Percentiles rank a stretch among this genome's conserved stretches.
Conservation (phyloP, 768 basidiomycete species). For the Coprinopsis marcescibilis region DNA sequence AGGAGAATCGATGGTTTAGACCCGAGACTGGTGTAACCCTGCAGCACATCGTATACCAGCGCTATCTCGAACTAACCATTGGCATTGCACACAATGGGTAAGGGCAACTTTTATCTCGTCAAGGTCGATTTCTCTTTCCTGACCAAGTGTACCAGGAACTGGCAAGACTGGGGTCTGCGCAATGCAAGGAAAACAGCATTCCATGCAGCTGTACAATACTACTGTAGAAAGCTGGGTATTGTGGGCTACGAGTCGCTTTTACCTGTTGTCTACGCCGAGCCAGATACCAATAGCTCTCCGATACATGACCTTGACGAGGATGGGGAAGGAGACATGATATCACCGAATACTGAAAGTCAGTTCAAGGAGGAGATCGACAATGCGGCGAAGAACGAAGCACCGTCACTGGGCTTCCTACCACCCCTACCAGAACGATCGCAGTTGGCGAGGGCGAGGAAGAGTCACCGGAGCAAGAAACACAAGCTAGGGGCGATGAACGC, state of each 20-base stretch:
- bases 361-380: conserved; percentile 23
- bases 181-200: conserved; percentile 67
- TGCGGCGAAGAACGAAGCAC: conserved; percentile 26
- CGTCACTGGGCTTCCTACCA: conserved; percentile 43
- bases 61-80: conserved; percentile 64
- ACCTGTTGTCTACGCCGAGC: conserved; percentile 48
- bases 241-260: conserved; percentile 52
- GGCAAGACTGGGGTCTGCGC: conserved; percentile 54
- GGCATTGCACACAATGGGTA: conserved; percentile 53
- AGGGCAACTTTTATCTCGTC: conserved; percentile 1
- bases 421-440: conserved; percentile 32
- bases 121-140: background rate
- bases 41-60: conserved; percentile 61
- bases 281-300: conserved; percentile 18
- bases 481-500: conserved; percentile 32
- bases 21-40: conserved; percentile 59
- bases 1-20: conserved; percentile 76
- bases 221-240: conserved; percentile 66
- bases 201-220: conserved; percentile 71
- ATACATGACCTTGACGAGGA: background rate
- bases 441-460: conserved; percentile 34
- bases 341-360: conserved; percentile 6
- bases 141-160: conserved; percentile 18
- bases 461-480: conserved; percentile 33
- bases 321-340: background rate